phyloP scores from a whole-genome alignment of 495 filamentous ascomycete species.

The Chaetomium fimeti region DNA sequence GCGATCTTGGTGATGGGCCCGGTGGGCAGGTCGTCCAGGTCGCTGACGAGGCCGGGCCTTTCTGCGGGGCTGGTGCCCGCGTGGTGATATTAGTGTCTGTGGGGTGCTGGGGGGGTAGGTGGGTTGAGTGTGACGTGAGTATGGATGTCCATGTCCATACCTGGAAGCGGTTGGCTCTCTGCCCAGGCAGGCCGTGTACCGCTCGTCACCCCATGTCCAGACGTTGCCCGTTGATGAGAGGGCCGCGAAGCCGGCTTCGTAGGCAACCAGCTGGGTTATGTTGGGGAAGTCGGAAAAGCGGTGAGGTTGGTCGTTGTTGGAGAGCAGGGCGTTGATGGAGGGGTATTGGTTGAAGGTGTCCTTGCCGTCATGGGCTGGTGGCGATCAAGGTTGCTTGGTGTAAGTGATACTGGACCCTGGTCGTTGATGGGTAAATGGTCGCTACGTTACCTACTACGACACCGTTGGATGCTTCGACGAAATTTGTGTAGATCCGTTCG shows the following conservation, averaged over 20 bases:
- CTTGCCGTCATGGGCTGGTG: constrained; percentile 26
- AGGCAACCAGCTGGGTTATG: constrained; percentile 50
- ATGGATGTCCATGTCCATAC: constrained; percentile 5
- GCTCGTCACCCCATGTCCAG: constrained; percentile 60
- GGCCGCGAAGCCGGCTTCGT: constrained; percentile 52
- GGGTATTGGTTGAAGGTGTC: constrained; percentile 32
- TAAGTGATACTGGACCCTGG: neutral
- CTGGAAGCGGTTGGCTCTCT: constrained; percentile 35
- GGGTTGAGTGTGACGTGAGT: neutral
- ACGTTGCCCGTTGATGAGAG: constrained; percentile 51
- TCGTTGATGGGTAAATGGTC: neutral
- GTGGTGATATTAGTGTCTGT: neutral
- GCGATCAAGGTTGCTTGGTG: neutral
- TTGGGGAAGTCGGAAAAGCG: constrained; percentile 18
- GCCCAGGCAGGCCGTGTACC: constrained; percentile 52
- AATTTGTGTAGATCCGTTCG: constrained; percentile 11
- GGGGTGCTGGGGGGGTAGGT: neutral
- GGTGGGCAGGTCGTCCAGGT: constrained; percentile 51
- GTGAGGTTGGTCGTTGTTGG: constrained; percentile 12
- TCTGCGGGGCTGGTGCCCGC: constrained; percentile 39
- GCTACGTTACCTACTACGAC: constrained; percentile 23
- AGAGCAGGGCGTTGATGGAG: constrained; percentile 22
- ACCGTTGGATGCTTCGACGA: constrained; percentile 34
- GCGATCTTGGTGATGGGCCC: constrained; percentile 55
- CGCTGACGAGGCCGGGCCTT: constrained; percentile 45